Evolutionary conservation across 192 early-diverging fungal genomes (phyloP), one percentile per base, ranked within the genome.

Genomic region (Helicostylum pulchrum): DNA sequence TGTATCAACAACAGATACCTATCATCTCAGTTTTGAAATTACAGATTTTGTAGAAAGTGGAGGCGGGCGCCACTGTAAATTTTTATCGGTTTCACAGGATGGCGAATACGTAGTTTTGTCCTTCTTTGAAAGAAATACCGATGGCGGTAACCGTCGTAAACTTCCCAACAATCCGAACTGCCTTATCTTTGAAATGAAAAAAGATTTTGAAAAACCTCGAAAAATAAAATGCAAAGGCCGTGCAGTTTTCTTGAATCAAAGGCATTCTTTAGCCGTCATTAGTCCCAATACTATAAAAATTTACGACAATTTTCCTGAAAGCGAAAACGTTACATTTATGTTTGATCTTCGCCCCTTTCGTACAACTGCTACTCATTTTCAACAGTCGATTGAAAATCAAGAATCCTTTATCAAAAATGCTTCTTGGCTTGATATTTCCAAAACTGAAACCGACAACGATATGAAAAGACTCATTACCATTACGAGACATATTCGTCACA

Each of bases 171-270:
- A 39, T 34, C 34, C 54, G 19, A 34, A 39, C 1, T 56, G 54
- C 11, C 17, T 34, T 19, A 39, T 56, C 17, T 56, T 36, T 20
- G 32, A 34, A 39, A 34, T 11, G 17, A 26, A 26, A 26, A 26
- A 26, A 26, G 26, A 26, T 26, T 26, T 26, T 26, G 2, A 26
- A 26, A 2, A 26, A 26, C 26, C 26, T 26, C 26, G 26, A 45
- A 0, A 59, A 23, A 45, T 43, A 30, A 10, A 39, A 12, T 59
- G 32, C 15, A 39, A 44, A 6, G 57, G 57, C 12, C 42, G 57
- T 2, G 57, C 42, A 23, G 42, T 59, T 7, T 59, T 59, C 21
- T 45, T 59, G n/a, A 48, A 14, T 19, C 32, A 59, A 15, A 10
- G 21, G 20, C 12, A 23, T 42, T 59, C 32, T 39, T 2, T 10